Evolutionary conservation across 345 rosid species (phyloP).

Genomic region (Populus tremula): DNA sequence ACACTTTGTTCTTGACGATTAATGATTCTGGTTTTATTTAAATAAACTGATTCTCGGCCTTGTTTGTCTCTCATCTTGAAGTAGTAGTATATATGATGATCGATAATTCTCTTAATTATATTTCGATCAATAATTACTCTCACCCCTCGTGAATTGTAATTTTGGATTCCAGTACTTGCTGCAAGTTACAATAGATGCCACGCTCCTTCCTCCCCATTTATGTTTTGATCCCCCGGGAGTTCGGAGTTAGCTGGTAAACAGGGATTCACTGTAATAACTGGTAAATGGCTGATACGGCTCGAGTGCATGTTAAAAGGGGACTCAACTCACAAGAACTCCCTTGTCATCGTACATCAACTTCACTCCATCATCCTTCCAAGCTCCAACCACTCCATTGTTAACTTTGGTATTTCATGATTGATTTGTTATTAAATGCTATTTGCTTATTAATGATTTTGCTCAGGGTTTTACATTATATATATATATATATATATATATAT

Average conservation of each 20-base stretch:
- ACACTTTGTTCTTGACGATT: neutral
- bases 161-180: neutral
- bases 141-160: neutral
- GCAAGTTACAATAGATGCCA: no score
- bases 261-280: neutral
- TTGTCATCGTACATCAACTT: neutral
- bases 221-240: neutral
- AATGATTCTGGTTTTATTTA: neutral
- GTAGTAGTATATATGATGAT: neutral
- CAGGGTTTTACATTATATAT: neutral
- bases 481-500: no score
- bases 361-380: neutral
- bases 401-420: neutral
- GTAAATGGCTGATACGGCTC: neutral
- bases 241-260: neutral
- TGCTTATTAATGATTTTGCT: neutral
- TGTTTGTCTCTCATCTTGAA: neutral
- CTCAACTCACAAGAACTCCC: neutral
- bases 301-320: neutral
- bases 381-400: neutral
- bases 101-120: neutral
- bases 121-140: neutral
- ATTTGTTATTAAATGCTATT: neutral
- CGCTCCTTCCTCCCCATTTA: neutral
- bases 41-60: neutral